These are phyloP conservation scores for Acanthamoeba sp. DNA, from an alignment of 208 protist genomes.

Conservation along the genomic window DNA sequence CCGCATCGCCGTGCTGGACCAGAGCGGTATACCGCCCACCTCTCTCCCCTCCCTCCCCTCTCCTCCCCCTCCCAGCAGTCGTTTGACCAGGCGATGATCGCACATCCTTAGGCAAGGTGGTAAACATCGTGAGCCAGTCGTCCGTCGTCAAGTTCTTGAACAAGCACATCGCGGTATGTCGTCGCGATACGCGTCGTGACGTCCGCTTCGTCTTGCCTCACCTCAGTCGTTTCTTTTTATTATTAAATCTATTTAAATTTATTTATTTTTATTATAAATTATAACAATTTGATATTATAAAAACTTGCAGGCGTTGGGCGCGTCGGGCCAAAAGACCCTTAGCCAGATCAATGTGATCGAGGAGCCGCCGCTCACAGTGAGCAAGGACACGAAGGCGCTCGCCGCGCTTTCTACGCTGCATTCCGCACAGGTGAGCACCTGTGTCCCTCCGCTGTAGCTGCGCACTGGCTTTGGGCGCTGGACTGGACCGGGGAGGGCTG, in stretches of 20 bases:
- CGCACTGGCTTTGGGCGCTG: too few relatives aligned
- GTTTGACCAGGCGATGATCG: background rate
- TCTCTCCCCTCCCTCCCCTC: background rate
- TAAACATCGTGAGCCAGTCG: constrained; percentile 60
- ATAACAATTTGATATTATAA: too few relatives aligned
- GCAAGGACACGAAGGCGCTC: constrained; percentile 45
- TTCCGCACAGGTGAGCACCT: too few relatives aligned
- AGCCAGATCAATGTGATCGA: constrained; percentile 36
- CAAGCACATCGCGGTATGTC: background rate
- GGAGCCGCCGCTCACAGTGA: background rate
- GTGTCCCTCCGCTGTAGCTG: too few relatives aligned
- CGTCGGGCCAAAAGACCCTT: background rate
- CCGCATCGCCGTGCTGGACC: constrained; percentile 43
- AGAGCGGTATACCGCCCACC: background rate
- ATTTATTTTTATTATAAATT: too few relatives aligned
- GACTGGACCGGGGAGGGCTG: too few relatives aligned
- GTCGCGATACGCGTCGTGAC: too few relatives aligned
- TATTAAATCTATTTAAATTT: too few relatives aligned
- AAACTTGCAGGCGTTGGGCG: background rate
- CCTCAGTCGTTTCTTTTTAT: too few relatives aligned
- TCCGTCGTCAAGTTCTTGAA: constrained; percentile 53
- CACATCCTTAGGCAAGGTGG: constrained; percentile 50
- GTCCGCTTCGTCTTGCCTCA: background rate
- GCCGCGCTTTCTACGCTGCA: constrained; percentile 8
- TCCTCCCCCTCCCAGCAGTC: background rate